Percentiles rank a stretch among this genome's conserved stretches.
phyloP scores from a whole-genome alignment of 2,329 filamentous ascomycete genomes.

The Trichothecium sympodiale region DNA sequence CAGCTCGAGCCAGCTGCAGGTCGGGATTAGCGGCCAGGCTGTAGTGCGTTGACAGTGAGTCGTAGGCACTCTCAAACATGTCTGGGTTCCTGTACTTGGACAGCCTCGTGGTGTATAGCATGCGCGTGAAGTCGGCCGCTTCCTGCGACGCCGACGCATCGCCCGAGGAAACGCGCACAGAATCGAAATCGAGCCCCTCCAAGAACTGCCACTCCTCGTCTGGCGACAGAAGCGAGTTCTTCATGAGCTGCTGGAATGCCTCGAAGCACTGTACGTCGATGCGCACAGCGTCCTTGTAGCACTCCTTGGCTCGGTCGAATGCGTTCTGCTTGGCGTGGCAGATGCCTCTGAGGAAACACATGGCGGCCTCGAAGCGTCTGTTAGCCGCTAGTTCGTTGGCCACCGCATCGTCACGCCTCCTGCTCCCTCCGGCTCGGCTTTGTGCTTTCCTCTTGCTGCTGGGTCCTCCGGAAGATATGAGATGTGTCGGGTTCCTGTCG shows the following conservation, averaged over 20 bases:
- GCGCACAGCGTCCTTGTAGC: constrained; percentile 92
- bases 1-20: constrained; percentile 78
- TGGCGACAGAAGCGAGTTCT: constrained; percentile 83
- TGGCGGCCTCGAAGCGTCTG: constrained; percentile 84
- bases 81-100: constrained; percentile 89
- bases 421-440: constrained; percentile 51
- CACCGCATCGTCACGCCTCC: constrained; percentile 16
- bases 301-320: constrained; percentile 93
- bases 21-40: constrained; percentile 78
- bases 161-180: constrained; percentile 56
- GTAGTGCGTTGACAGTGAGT: constrained; percentile 89
- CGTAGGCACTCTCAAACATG: constrained; percentile 73
- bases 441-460: constrained; percentile 27
- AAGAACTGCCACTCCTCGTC: constrained; percentile 86
- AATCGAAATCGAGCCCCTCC: constrained; percentile 81
- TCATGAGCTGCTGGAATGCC: constrained; percentile 95
- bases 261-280: constrained; percentile 98
- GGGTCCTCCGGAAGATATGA: constrained; percentile 48
- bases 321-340: constrained; percentile 97
- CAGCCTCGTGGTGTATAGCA: constrained; percentile 89
- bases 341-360: constrained; percentile 89
- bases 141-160: constrained; percentile 62
- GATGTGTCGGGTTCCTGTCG: constrained; percentile 85
- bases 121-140: constrained; percentile 85
- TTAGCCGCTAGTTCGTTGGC: constrained; percentile 51